Percentiles rank a stretch among this genome's conserved stretches.
Evolutionary conservation across 306 rosid genomes (phyloP).

Genomic region (Sophora flavescens): DNA sequence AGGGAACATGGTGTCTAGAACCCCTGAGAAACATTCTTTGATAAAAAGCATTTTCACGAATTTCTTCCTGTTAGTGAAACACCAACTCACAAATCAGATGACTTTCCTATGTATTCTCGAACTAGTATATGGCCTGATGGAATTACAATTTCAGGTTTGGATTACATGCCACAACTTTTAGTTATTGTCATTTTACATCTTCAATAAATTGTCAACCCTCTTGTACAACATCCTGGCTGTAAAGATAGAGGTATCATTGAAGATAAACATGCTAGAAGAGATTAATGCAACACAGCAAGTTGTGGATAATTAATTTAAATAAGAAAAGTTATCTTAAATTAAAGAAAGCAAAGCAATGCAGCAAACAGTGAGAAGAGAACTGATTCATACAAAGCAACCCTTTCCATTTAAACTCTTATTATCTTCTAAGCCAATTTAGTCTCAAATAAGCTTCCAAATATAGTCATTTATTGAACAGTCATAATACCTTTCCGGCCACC

Average conservation of each 20-base stretch:
- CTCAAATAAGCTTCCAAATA: constrained; percentile 20
- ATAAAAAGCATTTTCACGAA: constrained; percentile 14
- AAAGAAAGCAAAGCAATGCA: constrained; percentile 32
- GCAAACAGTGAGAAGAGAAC: constrained; percentile 18
- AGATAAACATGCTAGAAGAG: constrained; percentile 17
- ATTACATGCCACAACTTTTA: neutral
- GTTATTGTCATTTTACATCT: neutral
- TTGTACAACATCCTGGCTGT: constrained; percentile 11
- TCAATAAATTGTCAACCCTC: constrained; percentile 18
- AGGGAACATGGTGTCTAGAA: neutral
- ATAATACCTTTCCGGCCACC: constrained; percentile 93
- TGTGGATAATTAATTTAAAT: constrained; percentile 15
- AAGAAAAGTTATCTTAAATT: constrained; percentile 2
- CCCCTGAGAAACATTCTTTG: neutral
- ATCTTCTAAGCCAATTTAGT: constrained; percentile 26
- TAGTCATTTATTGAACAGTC: constrained; percentile 10
- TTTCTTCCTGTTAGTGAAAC: constrained; percentile 26
- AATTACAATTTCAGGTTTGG: constrained; percentile 7
- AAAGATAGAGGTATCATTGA: neutral
- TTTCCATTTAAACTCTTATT: constrained; percentile 27
- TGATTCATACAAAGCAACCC: constrained; percentile 8
- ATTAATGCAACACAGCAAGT: constrained; percentile 21
- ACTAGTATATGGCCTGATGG: constrained; percentile 5
- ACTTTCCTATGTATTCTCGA: constrained; percentile 7
- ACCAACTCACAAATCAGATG: constrained; percentile 6